Conservation (phyloP, 1,139 yeast species). For the Suhomyces kunorum region DNA sequence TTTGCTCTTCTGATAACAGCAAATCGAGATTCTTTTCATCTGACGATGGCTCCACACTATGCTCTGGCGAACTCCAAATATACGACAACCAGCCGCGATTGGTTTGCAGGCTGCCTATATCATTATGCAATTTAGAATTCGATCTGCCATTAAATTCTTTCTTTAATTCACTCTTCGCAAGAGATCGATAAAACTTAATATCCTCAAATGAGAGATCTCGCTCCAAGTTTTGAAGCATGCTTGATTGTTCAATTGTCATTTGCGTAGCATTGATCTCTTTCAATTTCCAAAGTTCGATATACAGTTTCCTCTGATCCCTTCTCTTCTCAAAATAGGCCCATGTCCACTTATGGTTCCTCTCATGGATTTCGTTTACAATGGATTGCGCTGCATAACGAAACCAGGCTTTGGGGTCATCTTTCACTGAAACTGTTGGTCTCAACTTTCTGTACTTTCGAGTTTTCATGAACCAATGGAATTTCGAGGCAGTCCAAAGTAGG, state of each 20-base stretch:
- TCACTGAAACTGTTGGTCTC: constrained; percentile 62
- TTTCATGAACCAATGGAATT: constrained; percentile 74
- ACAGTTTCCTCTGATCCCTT: constrained; percentile 69
- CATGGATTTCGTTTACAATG: constrained; percentile 77
- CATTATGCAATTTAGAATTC: neutral
- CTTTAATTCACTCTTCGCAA: constrained; percentile 67
- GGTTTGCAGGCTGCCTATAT: neutral
- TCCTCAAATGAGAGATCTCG: constrained; percentile 69
- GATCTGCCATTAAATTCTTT: constrained; percentile 38
- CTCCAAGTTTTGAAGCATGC: constrained; percentile 56
- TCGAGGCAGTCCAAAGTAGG: constrained; percentile 77
- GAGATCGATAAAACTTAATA: constrained; percentile 77
- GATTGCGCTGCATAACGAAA: constrained; percentile 74
- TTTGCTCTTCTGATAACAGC: constrained; percentile 60
- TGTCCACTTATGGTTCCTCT: constrained; percentile 77
- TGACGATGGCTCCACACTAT: constrained; percentile 4
- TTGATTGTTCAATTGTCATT: constrained; percentile 36
- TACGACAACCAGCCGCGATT: constrained; percentile 30
- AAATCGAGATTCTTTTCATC: constrained; percentile 33
- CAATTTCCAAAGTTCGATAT: constrained; percentile 66
- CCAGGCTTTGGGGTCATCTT: constrained; percentile 80
- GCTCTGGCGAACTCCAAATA: constrained; percentile 21
- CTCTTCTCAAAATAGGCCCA: constrained; percentile 80
- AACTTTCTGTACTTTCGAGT: constrained; percentile 72
- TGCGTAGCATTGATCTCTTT: constrained; percentile 38